Evolutionary conservation across 805 yeast species (phyloP).

Genomic region (Yamadazyma kitorensis): DNA sequence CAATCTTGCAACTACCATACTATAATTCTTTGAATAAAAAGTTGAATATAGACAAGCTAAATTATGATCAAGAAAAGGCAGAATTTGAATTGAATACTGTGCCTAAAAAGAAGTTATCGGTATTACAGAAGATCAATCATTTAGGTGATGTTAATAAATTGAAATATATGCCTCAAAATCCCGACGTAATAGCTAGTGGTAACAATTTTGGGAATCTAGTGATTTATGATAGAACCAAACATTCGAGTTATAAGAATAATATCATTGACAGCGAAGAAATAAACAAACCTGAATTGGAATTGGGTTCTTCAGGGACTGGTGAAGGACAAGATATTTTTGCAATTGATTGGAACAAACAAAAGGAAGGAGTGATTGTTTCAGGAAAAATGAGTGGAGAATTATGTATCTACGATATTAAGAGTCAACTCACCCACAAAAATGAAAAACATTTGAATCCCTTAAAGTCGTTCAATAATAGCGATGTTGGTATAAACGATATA

Average conservation of each 20-base stretch:
- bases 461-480: neutral
- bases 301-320: slow-evolving; percentile 34
- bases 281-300: slow-evolving; percentile 49
- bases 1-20: slow-evolving; percentile 32
- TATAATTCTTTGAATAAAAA: slow-evolving; percentile 31
- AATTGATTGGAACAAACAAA: slow-evolving; percentile 67
- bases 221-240: slow-evolving; percentile 82
- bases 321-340: slow-evolving; percentile 58
- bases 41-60: slow-evolving; percentile 34
- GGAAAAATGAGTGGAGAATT: slow-evolving; percentile 65
- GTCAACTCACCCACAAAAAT: slow-evolving; percentile 26
- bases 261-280: slow-evolving; percentile 24
- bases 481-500: slow-evolving; percentile 62
- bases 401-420: slow-evolving; percentile 64
- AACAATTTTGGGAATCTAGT: slow-evolving; percentile 63
- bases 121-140: slow-evolving; percentile 61
- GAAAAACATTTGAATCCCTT: slow-evolving; percentile 5
- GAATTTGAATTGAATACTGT: slow-evolving; percentile 37
- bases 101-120: slow-evolving; percentile 25
- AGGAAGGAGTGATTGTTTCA: slow-evolving; percentile 57
- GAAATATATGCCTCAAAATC: slow-evolving; percentile 79
- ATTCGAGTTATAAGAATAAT: slow-evolving; percentile 37
- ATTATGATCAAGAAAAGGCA: slow-evolving; percentile 35
- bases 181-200: slow-evolving; percentile 73
- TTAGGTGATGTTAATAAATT: slow-evolving; percentile 72